Conservation (phyloP, 768 basidiomycete species). For the Chlorophyllum brunneum region DNA sequence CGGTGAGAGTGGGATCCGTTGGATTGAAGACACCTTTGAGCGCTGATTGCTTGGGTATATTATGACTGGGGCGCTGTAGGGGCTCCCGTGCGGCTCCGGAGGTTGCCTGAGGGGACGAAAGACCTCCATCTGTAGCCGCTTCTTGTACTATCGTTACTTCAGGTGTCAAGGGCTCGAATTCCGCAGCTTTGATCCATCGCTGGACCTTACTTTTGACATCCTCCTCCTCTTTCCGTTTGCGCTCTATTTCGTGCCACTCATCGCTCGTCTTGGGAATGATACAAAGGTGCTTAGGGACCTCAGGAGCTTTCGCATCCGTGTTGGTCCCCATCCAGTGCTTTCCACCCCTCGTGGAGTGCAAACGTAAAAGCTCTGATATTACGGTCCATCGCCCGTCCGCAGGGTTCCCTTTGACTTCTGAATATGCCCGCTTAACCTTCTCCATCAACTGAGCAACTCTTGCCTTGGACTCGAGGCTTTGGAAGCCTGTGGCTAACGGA, state of each 20-base stretch:
- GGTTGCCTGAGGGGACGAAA: not conserved
- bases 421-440: constrained; percentile 6
- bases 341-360: constrained; percentile 7
- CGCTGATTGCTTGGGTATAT: not conserved
- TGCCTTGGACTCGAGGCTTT: not conserved
- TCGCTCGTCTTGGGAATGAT: constrained; percentile 4
- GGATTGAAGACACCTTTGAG: not conserved
- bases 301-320: not conserved
- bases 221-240: constrained; percentile 8
- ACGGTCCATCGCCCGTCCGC: constrained; percentile 11
- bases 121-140: not conserved
- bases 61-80: no score
- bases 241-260: constrained; percentile 4
- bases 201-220: constrained; percentile 9
- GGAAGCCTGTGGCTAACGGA: not conserved
- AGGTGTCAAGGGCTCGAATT: constrained; percentile 10
- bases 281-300: not conserved
- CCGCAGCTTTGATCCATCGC: constrained; percentile 9
- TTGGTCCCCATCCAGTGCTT: constrained; percentile 2
- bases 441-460: not conserved
- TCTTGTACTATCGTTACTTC: constrained; percentile 3
- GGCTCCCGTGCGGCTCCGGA: not conserved
- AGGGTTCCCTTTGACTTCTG: constrained; percentile 6
- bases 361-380: constrained; percentile 4
- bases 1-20: not conserved